These are phyloP conservation scores for Beta lomatogona DNA, from an alignment of 179 eudicot species.

Conservation along the genomic window DNA sequence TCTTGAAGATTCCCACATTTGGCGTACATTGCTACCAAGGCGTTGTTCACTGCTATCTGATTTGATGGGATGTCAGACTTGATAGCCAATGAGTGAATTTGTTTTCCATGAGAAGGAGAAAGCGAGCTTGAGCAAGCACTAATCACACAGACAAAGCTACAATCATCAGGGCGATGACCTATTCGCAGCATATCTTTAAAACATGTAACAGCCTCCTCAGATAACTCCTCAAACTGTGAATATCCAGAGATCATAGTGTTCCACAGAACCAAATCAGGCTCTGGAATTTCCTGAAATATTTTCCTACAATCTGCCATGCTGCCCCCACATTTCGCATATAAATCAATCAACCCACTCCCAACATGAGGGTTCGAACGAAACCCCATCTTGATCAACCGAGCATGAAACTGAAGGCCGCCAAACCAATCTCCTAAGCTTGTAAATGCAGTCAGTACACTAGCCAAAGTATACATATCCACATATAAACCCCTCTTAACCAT, in stretches of 20 bases:
- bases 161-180: slow-evolving; percentile 75
- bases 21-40: slow-evolving; percentile 76
- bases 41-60: slow-evolving; percentile 69
- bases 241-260: slow-evolving; percentile 85
- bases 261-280: slow-evolving; percentile 84
- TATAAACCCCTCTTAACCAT: slow-evolving; percentile 53
- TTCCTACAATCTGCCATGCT: slow-evolving; percentile 50
- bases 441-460: slow-evolving; percentile 82
- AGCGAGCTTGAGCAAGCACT: slow-evolving; percentile 69
- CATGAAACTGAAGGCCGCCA: slow-evolving; percentile 84
- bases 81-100: slow-evolving; percentile 65
- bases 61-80: slow-evolving; percentile 75
- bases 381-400: slow-evolving; percentile 65
- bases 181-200: slow-evolving; percentile 55
- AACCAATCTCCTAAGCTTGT: slow-evolving; percentile 59
- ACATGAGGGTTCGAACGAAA: slow-evolving; percentile 64
- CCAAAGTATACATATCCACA: slow-evolving; percentile 82
- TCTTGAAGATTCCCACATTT: slow-evolving; percentile 80
- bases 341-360: slow-evolving; percentile 79
- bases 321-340: slow-evolving; percentile 70
- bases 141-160: slow-evolving; percentile 81
- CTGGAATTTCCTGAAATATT: slow-evolving; percentile 59
- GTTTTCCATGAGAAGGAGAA: slow-evolving; percentile 80
- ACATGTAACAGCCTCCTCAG: slow-evolving; percentile 63
- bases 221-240: slow-evolving; percentile 61